Base-by-base conservation (phyloP, 495 filamentous ascomycete species). In the Lasiosphaeriaceae sp. region DNA sequence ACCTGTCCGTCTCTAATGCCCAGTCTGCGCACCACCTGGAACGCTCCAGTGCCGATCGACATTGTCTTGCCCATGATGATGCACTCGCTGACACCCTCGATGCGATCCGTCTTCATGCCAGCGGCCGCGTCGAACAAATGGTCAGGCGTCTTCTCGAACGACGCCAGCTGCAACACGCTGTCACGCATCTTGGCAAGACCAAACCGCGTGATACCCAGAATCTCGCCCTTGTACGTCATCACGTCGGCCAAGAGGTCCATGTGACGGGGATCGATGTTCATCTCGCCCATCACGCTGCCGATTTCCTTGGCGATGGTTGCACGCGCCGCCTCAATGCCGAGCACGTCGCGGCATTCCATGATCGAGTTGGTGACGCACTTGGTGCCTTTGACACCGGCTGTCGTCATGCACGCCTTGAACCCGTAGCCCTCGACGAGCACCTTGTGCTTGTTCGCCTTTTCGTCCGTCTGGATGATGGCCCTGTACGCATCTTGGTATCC, bases 191-290 rank as follows among this genome's bases (percentile, higher is more conserved):
- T 98, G 49, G 90, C 86, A 41, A 98, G 79, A 50, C 94, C 94
- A 71, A 97, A 97, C 22, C 94, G 87, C 9, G 94, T 98, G 66
- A 98, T 98, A 35, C 94, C 94, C n/a, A 96, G 82, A 0, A 97
- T 89, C 59, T 97, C 93, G 47, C 94, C 94, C 74, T 96, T 96
- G 80, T 93, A 97, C 6, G 94, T 98, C 94, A 98, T 98, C 35
- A 97, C 91, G 57, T 98, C 95, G n/a, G 94, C 93, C 16, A 98
- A 82, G 8, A 98, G 83, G 69, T 97, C 89, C 92, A 98, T 97
- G 80, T 98, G 94, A 31, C 95, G 88, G 24, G 94, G 94, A 77
- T 98, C 94, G 62, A 98, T 97, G 74, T 85, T 84, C 94, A 98
- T 97, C 65, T 85, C 83, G 46, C 78, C 82, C 91, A 96, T 96